These are phyloP conservation scores for Flaveria floridana DNA, from an alignment of 140 eudicot genomes.

Conservation along the genomic window DNA sequence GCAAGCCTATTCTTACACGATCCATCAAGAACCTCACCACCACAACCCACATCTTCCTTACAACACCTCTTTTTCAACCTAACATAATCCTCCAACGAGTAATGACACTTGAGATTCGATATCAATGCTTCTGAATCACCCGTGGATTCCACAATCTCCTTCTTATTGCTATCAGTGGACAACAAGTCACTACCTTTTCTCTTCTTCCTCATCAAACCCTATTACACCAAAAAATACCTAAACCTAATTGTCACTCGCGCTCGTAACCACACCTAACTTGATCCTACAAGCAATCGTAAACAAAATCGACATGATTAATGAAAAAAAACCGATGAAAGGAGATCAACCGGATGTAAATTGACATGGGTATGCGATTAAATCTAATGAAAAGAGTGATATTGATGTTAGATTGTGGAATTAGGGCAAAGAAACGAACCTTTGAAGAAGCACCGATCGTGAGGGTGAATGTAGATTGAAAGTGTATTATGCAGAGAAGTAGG, in stretches of 20 bases:
- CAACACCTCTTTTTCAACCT: conserved; percentile 62
- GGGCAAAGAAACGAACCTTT: conserved; percentile 32
- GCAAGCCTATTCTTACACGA: conserved; percentile 51
- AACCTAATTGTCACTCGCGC: conserved; percentile 1
- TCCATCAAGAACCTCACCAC: conserved; percentile 36
- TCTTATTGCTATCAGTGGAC: conserved; percentile 26
- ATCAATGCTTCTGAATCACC: conserved; percentile 44
- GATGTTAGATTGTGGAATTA: conserved; percentile 14
- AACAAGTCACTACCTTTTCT: conserved; percentile 62
- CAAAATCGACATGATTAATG: neutral
- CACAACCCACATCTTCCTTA: conserved; percentile 49
- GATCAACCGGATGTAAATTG: conserved; percentile 13
- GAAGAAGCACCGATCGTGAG: conserved; percentile 7
- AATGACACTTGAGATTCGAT: conserved; percentile 51
- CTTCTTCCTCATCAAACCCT: conserved; percentile 61
- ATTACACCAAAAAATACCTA: neutral
- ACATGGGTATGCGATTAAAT: conserved; percentile 6
- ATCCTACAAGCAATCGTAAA: conserved; percentile 23
- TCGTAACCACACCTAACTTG: conserved; percentile 4
- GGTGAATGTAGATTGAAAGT: conserved; percentile 15
- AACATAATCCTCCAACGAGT: conserved; percentile 63
- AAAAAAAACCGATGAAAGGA: neutral
- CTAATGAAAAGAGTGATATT: neutral
- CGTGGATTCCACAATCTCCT: conserved; percentile 38
- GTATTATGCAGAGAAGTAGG: conserved; percentile 7